These are phyloP conservation scores for Metschnikowia gruessii DNA, from an alignment of 805 yeast species.

Conservation along the genomic window DNA sequence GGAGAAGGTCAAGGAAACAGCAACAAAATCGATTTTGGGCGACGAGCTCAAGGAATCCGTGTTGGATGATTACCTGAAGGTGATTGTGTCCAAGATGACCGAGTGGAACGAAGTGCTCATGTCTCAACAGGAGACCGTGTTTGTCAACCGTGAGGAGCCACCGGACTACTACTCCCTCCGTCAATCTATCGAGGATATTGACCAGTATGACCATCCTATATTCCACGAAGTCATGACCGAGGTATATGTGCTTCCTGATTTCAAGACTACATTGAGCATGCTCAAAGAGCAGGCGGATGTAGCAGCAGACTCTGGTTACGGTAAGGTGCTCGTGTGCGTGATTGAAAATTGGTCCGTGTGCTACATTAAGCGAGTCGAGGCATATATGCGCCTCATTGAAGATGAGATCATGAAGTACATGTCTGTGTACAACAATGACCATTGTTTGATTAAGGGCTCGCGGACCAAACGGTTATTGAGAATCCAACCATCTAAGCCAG, in stretches of 20 bases:
- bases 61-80: constrained; percentile 71
- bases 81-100: constrained; percentile 68
- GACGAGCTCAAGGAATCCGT: constrained; percentile 70
- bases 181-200: constrained; percentile 40
- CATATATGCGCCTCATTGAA: constrained; percentile 57
- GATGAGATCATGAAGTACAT: constrained; percentile 40
- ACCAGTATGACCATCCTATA: constrained; percentile 32
- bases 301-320: constrained; percentile 81
- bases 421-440: constrained; percentile 41
- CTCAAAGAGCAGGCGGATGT: constrained; percentile 87
- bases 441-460: constrained; percentile 43
- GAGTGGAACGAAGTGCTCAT: constrained; percentile 81
- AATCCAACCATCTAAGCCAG: constrained; percentile 14
- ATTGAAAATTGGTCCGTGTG: constrained; percentile 65
- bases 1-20: constrained; percentile 40
- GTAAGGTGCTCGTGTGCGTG: constrained; percentile 74
- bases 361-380: constrained; percentile 56
- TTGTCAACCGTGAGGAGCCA: constrained; percentile 61
- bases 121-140: constrained; percentile 62
- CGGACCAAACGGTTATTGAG: constrained; percentile 38
- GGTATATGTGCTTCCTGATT: constrained; percentile 66
- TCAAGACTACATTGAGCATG: constrained; percentile 75
- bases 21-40: constrained; percentile 55
- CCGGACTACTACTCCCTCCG: constrained; percentile 69
- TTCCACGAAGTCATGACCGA: constrained; percentile 41